Evolutionary conservation across 2,329 filamentous ascomycete species (phyloP), one percentile per base, ranked within the genome.

Genomic region (Cercospora sojina): DNA sequence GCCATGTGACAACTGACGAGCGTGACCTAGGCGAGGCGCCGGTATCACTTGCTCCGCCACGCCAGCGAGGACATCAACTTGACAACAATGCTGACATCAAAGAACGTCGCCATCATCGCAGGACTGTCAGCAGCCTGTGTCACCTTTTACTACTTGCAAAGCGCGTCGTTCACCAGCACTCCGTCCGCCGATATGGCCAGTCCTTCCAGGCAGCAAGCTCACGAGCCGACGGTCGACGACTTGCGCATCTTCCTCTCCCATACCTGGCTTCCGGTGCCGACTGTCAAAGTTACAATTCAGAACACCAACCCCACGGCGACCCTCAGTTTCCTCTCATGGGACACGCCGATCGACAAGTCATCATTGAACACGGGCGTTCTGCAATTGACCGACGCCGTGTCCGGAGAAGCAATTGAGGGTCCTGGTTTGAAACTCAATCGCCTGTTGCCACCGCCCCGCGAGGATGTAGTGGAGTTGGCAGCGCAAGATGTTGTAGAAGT

Each of bases 271-370:
- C 55, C 64, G 23, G 32, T 41, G 27, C 58, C 64, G 23, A 63
- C 59, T 2, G 58, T 81, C 12, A 72, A 75, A 13, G 73, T 80
- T 23, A 78, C 75, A 0, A 69, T 81, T 57, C 75, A 76, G 9
- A 81, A 81, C 64, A 73, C 71, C 43, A 74, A 74, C 51, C 74
- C 75, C 1, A 68, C 72, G 8, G 74, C 74, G 2, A 70, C 77
- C 1, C 76, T 78, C 64, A 79, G 79, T 0, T 59, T 82, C 7
- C 70, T 82, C 18, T 77, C 74, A 68, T 82, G 80, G 80, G 74
- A 77, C 56, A 79, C 79, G 1, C 80, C 80, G 5, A 71, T 82
- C 49, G 80, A 82, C 64, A 66, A 74, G 1, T 70, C 75, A 38
- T 78, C 78, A 9, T 64, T 78, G 18, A 78, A 78, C 20, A 76